Percentiles rank a stretch among this genome's conserved stretches.
Conservation (phyloP, 1,284 basidiomycete genomes). For the Hymenochaete sp. region DNA sequence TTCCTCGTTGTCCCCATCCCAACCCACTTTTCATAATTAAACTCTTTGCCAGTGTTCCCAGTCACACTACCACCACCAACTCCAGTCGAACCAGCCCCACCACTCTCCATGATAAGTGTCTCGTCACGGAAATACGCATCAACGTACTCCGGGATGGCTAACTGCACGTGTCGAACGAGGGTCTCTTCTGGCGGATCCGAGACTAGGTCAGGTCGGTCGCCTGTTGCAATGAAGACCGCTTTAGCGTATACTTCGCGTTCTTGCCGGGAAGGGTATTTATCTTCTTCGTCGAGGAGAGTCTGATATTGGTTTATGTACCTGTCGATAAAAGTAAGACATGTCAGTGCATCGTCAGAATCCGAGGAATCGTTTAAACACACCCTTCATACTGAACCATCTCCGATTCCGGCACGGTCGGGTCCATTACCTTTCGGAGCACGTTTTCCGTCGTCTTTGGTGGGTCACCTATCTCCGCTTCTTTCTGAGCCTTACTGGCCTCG, state of each 20-base stretch:
- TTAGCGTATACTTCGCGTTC: conserved; percentile 48
- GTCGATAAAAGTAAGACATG: neutral
- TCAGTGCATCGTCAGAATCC: neutral
- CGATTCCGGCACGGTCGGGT: conserved; percentile 55
- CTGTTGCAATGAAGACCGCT: conserved; percentile 42
- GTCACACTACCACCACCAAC: neutral
- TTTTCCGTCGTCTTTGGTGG: conserved; percentile 55
- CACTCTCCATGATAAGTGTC: neutral
- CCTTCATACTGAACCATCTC: conserved; percentile 77
- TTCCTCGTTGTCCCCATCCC: conserved; percentile 11
- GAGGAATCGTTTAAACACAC: conserved; percentile 31
- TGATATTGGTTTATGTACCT: conserved; percentile 69
- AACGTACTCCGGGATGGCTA: conserved; percentile 27
- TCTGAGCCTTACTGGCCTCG: conserved; percentile 27
- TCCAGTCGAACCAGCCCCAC: neutral
- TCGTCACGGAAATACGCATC: conserved; percentile 17
- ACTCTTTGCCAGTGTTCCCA: conserved; percentile 27
- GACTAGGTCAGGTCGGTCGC: conserved; percentile 31
- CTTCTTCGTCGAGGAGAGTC: conserved; percentile 48
- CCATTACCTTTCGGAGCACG: conserved; percentile 53
- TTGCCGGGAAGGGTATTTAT: conserved; percentile 39
- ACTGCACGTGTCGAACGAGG: conserved; percentile 35
- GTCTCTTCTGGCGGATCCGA: conserved; percentile 32
- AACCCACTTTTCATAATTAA: conserved; percentile 33
- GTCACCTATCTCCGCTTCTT: conserved; percentile 32